Evolutionary conservation across 495 filamentous ascomycete genomes (phyloP).

Genomic region (Penicillium herquei): DNA sequence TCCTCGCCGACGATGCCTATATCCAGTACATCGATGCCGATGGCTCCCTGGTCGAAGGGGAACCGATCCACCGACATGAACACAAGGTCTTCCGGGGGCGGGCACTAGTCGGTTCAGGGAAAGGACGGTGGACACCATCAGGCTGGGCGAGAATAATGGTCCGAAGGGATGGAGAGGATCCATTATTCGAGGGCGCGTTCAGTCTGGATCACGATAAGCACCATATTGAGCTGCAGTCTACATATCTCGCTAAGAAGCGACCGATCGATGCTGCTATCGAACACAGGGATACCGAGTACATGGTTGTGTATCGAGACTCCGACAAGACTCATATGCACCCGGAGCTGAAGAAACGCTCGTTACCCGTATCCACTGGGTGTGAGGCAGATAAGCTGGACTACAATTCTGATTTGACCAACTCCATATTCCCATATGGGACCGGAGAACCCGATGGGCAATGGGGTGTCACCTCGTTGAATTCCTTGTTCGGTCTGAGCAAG

Average conservation of each 20-base stretch:
- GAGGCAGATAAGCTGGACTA: conserved; percentile 65
- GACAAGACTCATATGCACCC: conserved; percentile 60
- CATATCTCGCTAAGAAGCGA: conserved; percentile 72
- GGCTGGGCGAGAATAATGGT: conserved; percentile 86
- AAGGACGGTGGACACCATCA: conserved; percentile 69
- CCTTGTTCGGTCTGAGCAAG: conserved; percentile 54
- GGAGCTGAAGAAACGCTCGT: conserved; percentile 56
- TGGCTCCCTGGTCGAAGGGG: conserved; percentile 58
- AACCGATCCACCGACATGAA: conserved; percentile 65
- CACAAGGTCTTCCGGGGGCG: conserved; percentile 84
- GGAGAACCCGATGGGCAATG: conserved; percentile 44
- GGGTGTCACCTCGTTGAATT: conserved; percentile 53
- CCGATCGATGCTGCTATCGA: conserved; percentile 69
- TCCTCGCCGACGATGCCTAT: conserved; percentile 72
- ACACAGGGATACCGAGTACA: conserved; percentile 64
- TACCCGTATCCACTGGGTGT: conserved; percentile 47
- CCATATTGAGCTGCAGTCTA: conserved; percentile 76
- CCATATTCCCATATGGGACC: conserved; percentile 52
- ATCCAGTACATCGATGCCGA: conserved; percentile 69
- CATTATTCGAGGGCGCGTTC: conserved; percentile 91
- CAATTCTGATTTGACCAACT: conserved; percentile 65
- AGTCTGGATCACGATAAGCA: conserved; percentile 76
- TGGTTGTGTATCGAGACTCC: conserved; percentile 90
- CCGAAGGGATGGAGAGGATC: conserved; percentile 68
- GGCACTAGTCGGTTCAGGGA: conserved; percentile 64